Conservation (phyloP, 2,329 filamentous ascomycete genomes). For the Meredithiella fracta region DNA sequence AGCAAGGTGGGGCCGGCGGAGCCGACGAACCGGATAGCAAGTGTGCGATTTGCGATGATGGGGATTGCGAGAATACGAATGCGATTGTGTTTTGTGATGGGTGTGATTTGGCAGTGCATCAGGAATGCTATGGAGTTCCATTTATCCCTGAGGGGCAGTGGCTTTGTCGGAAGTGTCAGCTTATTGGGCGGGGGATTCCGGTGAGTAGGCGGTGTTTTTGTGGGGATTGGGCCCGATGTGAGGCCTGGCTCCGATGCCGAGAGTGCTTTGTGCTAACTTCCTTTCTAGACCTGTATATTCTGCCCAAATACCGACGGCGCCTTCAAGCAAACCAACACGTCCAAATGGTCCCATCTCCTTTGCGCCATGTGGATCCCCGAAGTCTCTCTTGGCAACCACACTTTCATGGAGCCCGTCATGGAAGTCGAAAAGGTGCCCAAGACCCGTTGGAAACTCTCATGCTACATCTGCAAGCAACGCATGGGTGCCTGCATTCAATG, state of each 20-base stretch:
- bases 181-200: slow-evolving; percentile 80
- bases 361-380: slow-evolving; percentile 99
- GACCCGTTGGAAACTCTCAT: slow-evolving; percentile 79
- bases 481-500: slow-evolving; percentile 99
- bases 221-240: neutral
- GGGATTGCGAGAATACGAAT: slow-evolving; percentile 98
- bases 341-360: slow-evolving; percentile 90
- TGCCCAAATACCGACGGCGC: slow-evolving; percentile 95
- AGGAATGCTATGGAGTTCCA: slow-evolving; percentile 96
- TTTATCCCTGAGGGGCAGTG: slow-evolving; percentile 98
- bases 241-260: neutral
- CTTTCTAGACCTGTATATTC: slow-evolving; percentile 71
- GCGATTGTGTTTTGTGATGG: slow-evolving; percentile 98
- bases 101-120: slow-evolving; percentile 91
- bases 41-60: slow-evolving; percentile 94
- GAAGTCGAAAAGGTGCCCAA: slow-evolving; percentile 96
- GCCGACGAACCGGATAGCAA: slow-evolving; percentile 95
- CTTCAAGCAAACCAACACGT: slow-evolving; percentile 93
- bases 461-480: slow-evolving; percentile 91
- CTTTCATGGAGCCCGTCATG: slow-evolving; percentile 96
- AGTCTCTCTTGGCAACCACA: slow-evolving; percentile 85
- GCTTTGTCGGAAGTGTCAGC: slow-evolving; percentile 91
- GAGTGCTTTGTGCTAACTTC: slow-evolving; percentile 3
- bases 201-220: slow-evolving; percentile 37
- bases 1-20: slow-evolving; percentile 42